Percentiles rank a stretch among this genome's conserved stretches.
Conservation (phyloP, 441 rosid species). For the Theobroma grandiflorum region DNA sequence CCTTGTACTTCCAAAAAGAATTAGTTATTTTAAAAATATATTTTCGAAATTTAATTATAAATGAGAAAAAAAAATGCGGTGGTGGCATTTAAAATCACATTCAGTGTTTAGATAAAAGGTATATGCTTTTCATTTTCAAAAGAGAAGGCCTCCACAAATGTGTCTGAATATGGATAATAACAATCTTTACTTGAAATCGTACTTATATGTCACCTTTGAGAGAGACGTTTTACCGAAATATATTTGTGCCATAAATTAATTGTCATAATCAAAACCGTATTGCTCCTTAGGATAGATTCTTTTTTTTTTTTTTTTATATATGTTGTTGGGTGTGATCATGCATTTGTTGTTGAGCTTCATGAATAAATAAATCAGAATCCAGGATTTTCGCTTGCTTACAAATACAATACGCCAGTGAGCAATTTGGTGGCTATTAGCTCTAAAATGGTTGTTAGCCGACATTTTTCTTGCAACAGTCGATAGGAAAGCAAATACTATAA, state of each 20-base stretch:
- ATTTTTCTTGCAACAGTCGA: background rate
- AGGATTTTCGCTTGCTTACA: background rate
- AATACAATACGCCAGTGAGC: background rate
- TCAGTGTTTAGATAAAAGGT: no score
- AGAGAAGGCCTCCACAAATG: background rate
- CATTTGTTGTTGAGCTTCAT: background rate
- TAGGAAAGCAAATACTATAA: background rate
- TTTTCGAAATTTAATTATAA: no score
- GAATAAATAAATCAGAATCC: background rate
- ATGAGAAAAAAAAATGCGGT: background rate
- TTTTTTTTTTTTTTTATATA: background rate
- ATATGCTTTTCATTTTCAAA: background rate
- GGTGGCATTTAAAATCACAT: background rate
- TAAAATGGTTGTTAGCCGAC: background rate
- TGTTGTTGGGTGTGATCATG: background rate
- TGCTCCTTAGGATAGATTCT: background rate
- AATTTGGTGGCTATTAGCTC: background rate
- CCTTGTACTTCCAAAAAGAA: background rate
- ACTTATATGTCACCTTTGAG: background rate
- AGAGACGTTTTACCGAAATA: background rate
- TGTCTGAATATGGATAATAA: background rate
- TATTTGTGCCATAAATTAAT: background rate
- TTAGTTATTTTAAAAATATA: no score
- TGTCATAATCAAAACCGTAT: background rate
- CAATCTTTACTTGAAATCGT: background rate